A percentile compares a stretch with the other conserved stretches of the same genome.
phyloP scores from a whole-genome alignment of 805 yeast genomes.

The Huiozyma sinensis region DNA sequence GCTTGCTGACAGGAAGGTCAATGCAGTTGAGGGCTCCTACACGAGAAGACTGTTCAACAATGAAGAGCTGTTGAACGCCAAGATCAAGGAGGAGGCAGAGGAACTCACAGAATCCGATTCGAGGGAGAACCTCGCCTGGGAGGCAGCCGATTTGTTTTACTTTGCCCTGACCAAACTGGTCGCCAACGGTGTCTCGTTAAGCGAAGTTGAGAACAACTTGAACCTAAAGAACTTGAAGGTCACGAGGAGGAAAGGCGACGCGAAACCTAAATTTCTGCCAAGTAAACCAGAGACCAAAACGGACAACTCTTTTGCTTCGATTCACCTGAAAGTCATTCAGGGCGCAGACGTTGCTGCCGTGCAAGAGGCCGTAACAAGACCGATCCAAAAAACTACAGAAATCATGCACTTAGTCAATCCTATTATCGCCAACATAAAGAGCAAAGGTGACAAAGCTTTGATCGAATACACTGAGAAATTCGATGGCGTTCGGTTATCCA shows the following conservation, averaged over 20 bases:
- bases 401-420: conserved; percentile 91
- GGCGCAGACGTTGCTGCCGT: conserved; percentile 33
- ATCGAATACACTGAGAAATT: conserved; percentile 85
- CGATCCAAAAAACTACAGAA: conserved; percentile 88
- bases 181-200: conserved; percentile 65
- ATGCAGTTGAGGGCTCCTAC: conserved; percentile 89
- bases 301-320: conserved; percentile 12
- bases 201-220: conserved; percentile 76
- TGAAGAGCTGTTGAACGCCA: conserved; percentile 63
- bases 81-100: conserved; percentile 92
- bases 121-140: conserved; percentile 79
- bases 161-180: conserved; percentile 66
- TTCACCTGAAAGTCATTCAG: conserved; percentile 19
- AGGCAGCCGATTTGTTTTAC: conserved; percentile 85
- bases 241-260: conserved; percentile 91
- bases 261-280: conserved; percentile 66
- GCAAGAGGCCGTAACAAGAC: conserved; percentile 64
- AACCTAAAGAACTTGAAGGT: conserved; percentile 78
- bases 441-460: conserved; percentile 76
- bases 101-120: conserved; percentile 78
- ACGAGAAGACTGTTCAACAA: conserved; percentile 82
- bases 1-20: conserved; percentile 44
- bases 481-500: conserved; percentile 63
- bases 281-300: conserved; percentile 15
- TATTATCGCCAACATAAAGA: conserved; percentile 66